These are phyloP conservation scores for Rhododendron henanense DNA, from an alignment of 148 eudicot genomes.

Conservation along the genomic window DNA sequence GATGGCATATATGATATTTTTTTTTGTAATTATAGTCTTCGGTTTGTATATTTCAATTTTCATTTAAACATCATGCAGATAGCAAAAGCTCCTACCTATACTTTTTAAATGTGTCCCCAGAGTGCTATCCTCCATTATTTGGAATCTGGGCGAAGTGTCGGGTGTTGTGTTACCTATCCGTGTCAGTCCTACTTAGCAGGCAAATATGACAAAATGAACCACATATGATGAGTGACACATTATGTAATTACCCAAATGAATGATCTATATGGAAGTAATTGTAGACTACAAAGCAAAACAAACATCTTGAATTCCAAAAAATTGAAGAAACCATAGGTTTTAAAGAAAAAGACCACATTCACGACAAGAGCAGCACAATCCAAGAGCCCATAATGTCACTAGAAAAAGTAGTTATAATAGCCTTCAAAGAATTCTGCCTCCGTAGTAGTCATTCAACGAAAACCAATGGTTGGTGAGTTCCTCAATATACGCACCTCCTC, in stretches of 20 bases:
- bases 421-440: background rate
- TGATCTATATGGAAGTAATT: background rate
- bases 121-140: background rate
- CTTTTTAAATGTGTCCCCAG: background rate
- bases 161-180: background rate
- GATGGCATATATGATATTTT: background rate
- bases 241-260: background rate
- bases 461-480: background rate
- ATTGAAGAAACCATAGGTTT: background rate
- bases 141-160: background rate
- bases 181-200: background rate
- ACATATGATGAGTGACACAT: background rate
- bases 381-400: background rate
- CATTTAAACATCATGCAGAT: background rate
- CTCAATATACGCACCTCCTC: conserved; percentile 55
- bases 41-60: background rate
- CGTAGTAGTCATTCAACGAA: background rate
- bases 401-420: background rate
- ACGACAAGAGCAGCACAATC: background rate
- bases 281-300: background rate
- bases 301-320: background rate
- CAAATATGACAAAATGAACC: background rate
- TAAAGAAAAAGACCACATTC: background rate
- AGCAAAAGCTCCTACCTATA: background rate
- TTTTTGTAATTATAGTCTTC: background rate